Evolutionary conservation across 768 basidiomycete species (phyloP).

Genomic region (Psilocybe subaeruginosa): DNA sequence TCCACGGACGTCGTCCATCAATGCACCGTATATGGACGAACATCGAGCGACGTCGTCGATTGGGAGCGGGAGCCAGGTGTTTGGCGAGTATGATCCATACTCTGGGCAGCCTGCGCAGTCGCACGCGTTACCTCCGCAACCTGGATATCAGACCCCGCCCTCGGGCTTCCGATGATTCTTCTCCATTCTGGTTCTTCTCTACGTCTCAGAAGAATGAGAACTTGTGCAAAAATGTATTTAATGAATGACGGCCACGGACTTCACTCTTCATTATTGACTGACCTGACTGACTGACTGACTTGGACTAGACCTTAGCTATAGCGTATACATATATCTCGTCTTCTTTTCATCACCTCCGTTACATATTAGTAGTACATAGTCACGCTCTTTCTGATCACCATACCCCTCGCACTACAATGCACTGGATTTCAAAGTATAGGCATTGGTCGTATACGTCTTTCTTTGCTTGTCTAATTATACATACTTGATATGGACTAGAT

Average conservation of each 20-base stretch:
- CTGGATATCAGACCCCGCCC: not conserved
- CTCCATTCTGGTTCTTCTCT: not conserved
- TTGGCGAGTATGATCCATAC: conserved; percentile 1
- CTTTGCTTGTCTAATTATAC: no score
- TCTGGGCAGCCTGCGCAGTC: not conserved
- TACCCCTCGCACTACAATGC: no score
- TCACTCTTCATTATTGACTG: not conserved
- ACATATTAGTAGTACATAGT: not conserved
- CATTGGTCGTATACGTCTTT: no score
- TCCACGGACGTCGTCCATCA: not conserved
- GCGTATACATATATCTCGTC: not conserved
- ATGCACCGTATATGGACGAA: conserved; percentile 3
- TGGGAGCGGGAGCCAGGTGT: conserved; percentile 1
- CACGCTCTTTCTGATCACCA: not conserved
- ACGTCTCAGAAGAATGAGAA: not conserved
- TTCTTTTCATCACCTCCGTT: not conserved
- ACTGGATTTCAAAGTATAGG: no score
- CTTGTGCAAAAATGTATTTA: not conserved
- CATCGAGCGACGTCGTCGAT: not conserved
- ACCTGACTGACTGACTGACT: not conserved
- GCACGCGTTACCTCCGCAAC: not conserved
- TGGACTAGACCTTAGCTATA: not conserved
- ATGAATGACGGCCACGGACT: not conserved
- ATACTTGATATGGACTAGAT: no score
- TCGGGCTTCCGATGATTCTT: not conserved